Evolutionary conservation across 352 stramenopile genomes (phyloP), one percentile per base, ranked within the genome.

Genomic region (Phytophthora sojae): DNA sequence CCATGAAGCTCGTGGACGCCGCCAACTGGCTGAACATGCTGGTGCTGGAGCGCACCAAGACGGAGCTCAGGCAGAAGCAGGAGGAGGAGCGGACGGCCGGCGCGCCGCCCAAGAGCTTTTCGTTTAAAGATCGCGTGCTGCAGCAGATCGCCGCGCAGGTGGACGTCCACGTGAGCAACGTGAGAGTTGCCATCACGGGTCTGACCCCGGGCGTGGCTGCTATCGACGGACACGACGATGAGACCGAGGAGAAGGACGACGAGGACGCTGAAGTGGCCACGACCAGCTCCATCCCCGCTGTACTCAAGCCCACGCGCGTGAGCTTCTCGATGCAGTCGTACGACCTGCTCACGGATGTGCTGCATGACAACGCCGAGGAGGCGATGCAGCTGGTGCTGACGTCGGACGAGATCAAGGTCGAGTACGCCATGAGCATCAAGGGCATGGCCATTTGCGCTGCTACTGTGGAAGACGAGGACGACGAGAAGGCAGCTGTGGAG

Each of bases 61-160:
- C 45, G 44, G 69, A 85, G 52, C 35, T 75, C 11, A 59, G 75
- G 23, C 57, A 78, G 62, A 71, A 79, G 49, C 75, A 77, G 30
- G 70, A 75, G 37, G 53, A 74, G 60, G 61, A 61, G 30, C 19
- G 37, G 19, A 51, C 65, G 6, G 60, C 61, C 11, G 64, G 58
- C 49, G 37, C 60, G 11, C 37, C 64, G 11, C 39, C 69, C 3
- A 83, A 77, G 35, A 51, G 61, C 17, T 91, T 87, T 51, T 77
- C 75, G 11, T 90, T 89, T 39, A 89, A 90, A 30, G 83, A 91
- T 57, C 83, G 83, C 30, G 80, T 90, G 26, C 55, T 91, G 21
- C 83, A 91, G 64, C 69, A 83, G 42, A 73, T 90, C 19, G 75
- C 85, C n/a, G 80, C 82, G 2, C 83, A 91, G 58, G 73, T 90